Conservation (phyloP, 805 yeast genomes). For the Ogataea corticis region DNA sequence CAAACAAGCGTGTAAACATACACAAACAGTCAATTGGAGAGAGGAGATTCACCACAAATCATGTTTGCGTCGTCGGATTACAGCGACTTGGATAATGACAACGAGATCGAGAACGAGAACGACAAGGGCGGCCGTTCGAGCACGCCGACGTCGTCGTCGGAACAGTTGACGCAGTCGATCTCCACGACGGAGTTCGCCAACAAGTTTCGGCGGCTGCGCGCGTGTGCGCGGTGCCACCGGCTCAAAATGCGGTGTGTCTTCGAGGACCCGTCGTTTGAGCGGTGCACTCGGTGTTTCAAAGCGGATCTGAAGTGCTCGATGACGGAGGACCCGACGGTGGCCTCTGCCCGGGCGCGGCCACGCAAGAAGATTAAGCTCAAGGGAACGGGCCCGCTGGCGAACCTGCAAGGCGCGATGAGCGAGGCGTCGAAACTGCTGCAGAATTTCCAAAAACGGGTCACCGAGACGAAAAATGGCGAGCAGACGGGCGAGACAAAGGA, state of each 20-base stretch:
- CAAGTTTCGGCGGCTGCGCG: conserved; percentile 48
- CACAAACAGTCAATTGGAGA: background rate
- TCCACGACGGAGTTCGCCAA: conserved; percentile 37
- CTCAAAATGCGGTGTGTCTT: conserved; percentile 54
- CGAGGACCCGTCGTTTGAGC: conserved; percentile 43
- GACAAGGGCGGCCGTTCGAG: background rate
- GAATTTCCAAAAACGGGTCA: conserved; percentile 22
- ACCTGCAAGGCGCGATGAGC: conserved; percentile 28
- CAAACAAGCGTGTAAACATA: background rate
- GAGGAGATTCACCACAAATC: background rate
- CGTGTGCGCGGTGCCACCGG: conserved; percentile 58
- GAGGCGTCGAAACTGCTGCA: conserved; percentile 28
- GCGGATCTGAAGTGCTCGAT: conserved; percentile 48
- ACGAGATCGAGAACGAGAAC: background rate
- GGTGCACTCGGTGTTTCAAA: conserved; percentile 48
- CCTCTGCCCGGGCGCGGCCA: conserved; percentile 40
- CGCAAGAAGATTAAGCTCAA: conserved; percentile 31
- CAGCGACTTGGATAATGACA: background rate
- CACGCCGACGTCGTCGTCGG: conserved; percentile 3
- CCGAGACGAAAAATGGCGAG: conserved; percentile 13
- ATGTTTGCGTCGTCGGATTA: conserved; percentile 3
- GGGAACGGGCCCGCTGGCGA: conserved; percentile 29
- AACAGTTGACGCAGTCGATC: background rate
- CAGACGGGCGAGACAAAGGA: conserved; percentile 6
- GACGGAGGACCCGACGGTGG: conserved; percentile 51